phyloP scores from a whole-genome alignment of 345 rosid species.

The Populus pruinosa region DNA sequence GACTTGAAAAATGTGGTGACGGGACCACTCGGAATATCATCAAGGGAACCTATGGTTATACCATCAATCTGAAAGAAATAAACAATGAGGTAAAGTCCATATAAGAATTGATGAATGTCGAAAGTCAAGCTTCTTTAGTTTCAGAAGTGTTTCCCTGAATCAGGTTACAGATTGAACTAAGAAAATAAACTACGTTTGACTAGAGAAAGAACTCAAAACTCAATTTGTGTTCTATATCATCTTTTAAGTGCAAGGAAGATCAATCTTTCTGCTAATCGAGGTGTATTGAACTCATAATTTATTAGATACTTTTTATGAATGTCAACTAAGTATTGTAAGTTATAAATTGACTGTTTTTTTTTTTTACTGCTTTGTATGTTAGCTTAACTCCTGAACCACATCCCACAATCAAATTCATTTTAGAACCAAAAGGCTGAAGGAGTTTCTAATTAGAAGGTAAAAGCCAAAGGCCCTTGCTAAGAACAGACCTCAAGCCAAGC shows the following conservation, averaged over 20 bases:
- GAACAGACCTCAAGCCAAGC: background rate
- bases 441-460: background rate
- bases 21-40: constrained; percentile 68
- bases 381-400: background rate
- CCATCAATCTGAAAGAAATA: constrained; percentile 67
- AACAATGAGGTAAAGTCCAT: constrained; percentile 22
- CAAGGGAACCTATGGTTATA: constrained; percentile 68
- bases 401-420: background rate
- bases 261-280: background rate
- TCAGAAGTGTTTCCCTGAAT: background rate
- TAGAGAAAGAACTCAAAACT: background rate
- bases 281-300: background rate
- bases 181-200: background rate
- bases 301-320: background rate
- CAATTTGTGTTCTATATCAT: background rate
- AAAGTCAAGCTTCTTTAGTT: background rate
- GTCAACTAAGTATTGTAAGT: background rate
- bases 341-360: too few relatives aligned
- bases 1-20: constrained; percentile 77
- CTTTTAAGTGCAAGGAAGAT: background rate
- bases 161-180: background rate
- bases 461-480: background rate
- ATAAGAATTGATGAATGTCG: background rate
- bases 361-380: background rate
- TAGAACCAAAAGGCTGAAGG: background rate